Evolutionary conservation across 1,139 yeast genomes (phyloP), one percentile per base, ranked within the genome.

Genomic region (Yarrowia galli): DNA sequence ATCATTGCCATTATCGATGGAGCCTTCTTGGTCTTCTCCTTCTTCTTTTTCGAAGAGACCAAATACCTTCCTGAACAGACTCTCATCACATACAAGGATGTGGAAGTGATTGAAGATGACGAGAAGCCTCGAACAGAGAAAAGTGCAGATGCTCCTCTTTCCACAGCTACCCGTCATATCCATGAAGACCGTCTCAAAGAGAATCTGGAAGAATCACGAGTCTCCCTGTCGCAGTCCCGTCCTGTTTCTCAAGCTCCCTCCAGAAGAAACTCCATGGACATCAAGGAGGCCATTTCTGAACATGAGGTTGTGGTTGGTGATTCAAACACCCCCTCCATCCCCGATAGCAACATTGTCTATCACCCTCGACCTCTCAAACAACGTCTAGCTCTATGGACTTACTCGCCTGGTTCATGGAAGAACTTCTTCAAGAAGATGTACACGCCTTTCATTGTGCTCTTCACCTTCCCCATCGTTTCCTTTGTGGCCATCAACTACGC

Each of bases 41-140:
- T 78, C 71, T 73, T 83, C 70, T 78, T 80, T 60, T 77, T 82
- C 80, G 86, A 83, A 73, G 86, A 83, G 71, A 82, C 86, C 4
- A 81, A 80, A 69, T 82, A 78, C 71, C 74, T 61, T 1, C 66
- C 66, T 16, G 66, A 61, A 48, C 46, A 46, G 38, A 61, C 66
- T 2, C 5, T 46, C 23, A 46, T 61, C 56, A 61, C 66, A 6
- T 63, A 36, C 22, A 54, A 28, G 23, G 64, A 43, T 20, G 64
- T 58, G 22, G 64, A 58, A 13, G 49, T 54, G 23, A 18, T 43
- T 43, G 67, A 42, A 10, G 32, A 42, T 2, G 68, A 53, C 16
- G 45, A 45, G 16, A 40, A 66, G 5, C 49, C 65, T 8, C 45
- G 20, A 1, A 15, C 10, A 2, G 22, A 32, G 7, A 36, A 28